Base-by-base conservation (phyloP, 2,329 filamentous ascomycete species). In the Fusarium agapanthi region DNA sequence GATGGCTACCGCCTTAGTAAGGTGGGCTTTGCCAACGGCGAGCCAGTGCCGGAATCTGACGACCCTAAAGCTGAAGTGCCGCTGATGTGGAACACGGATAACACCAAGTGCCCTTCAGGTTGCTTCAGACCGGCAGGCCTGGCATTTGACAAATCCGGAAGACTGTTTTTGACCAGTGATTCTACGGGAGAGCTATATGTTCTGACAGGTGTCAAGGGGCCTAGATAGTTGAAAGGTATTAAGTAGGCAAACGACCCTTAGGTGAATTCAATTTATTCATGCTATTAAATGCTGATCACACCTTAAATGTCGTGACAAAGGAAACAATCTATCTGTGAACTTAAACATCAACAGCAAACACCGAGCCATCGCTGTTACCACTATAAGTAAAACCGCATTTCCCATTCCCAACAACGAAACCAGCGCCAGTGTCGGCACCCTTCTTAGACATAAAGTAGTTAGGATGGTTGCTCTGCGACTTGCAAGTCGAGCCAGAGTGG, bases 391-490 rank as follows among this genome's bases (percentile, higher is more conserved):
- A 69, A 0, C 66, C 57, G 2, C 66, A 69, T 15, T 45, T 45
- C 6, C 64, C 50, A 14, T 69, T 63, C 1, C 66, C 64, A 47
- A 56, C 34, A 18, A 68, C 30, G 7, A 51, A 57, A 0, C 66
- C 64, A 38, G 57, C 28, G 3, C 64, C 57, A n/a, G 44, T 57
- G 22, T 69, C 50, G 2, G 22, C 11, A 7, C 50, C 64, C 30
- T 69, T 69, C 22, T 63, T 68, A 0, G 50, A 68, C 57, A 62
- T 53, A 7, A 69, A 63, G 12, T 41, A 69, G 40, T 68, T 53
- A 3, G 66, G 57, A 5, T 69, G 56, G 2, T 57, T 61, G 4
- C 9, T 24, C 24, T 68, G 63, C 0, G 55, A 26, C 11, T 58
- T 53, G 18, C 64, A 67, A 0, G 60, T 58, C 1, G 43, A 26